Evolutionary conservation across 2,329 filamentous ascomycete species (phyloP).

Genomic region (Corynespora cassiicola): DNA sequence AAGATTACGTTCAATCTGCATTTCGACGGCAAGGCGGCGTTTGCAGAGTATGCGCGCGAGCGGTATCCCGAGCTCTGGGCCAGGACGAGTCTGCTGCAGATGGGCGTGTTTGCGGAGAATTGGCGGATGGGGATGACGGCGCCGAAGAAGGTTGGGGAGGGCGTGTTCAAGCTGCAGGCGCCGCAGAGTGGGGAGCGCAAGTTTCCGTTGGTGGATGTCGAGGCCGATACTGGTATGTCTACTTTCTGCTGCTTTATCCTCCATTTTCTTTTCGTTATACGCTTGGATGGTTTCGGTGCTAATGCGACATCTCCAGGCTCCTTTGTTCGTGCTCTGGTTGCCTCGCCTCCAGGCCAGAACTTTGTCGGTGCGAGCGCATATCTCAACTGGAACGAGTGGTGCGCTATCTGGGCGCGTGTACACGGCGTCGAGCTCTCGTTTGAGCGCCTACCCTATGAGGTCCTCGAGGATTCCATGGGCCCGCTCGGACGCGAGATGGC

Average conservation of each 20-base stretch:
- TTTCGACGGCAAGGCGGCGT: slow-evolving; percentile 50
- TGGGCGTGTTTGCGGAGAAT: slow-evolving; percentile 31
- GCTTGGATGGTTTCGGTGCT: too few species aligned
- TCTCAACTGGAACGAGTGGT: slow-evolving; percentile 30
- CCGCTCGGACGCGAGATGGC: slow-evolving; percentile 35
- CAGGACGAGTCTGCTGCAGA: slow-evolving; percentile 34
- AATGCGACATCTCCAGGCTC: slow-evolving; percentile 8
- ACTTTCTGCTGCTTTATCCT: too few species aligned
- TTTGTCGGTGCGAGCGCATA: slow-evolving; percentile 29
- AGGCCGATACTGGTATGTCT: slow-evolving; percentile 28
- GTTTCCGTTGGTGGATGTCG: slow-evolving; percentile 24
- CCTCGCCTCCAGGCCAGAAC: slow-evolving; percentile 26
- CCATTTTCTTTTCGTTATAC: slow-evolving; percentile 1
- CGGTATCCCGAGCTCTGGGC: slow-evolving; percentile 31
- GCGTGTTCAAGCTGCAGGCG: slow-evolving; percentile 21
- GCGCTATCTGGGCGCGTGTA: slow-evolving; percentile 25
- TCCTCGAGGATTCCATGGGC: slow-evolving; percentile 28
- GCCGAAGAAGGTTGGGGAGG: slow-evolving; percentile 28
- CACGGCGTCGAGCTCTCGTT: slow-evolving; percentile 24
- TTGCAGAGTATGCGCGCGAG: slow-evolving; percentile 47
- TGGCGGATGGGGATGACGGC: slow-evolving; percentile 19
- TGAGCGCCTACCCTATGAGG: slow-evolving; percentile 15
- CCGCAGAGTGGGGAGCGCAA: slow-evolving; percentile 25
- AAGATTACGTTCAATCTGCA: slow-evolving; percentile 44
- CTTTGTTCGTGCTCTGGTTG: slow-evolving; percentile 31